A percentile compares a stretch with the other conserved stretches of the same genome.
phyloP scores from a whole-genome alignment of 345 rosid species.

The Schrenkiella parvula region DNA sequence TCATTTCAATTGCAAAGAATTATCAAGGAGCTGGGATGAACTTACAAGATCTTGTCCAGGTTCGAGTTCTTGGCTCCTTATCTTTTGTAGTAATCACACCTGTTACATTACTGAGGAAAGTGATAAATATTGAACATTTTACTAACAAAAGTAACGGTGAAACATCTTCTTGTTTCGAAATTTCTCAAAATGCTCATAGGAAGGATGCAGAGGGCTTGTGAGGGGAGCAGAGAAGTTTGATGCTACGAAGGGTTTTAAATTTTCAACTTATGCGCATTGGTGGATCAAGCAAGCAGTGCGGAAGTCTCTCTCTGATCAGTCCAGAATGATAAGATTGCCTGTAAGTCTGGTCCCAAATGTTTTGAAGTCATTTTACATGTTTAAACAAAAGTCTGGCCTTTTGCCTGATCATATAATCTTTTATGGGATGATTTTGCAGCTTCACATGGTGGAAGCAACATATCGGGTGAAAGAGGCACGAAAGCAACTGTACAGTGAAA shows the following conservation, averaged over 20 bases:
- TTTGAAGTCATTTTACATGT: not conserved
- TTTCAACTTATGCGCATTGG: constrained; percentile 98
- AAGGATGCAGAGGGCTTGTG: constrained; percentile 92
- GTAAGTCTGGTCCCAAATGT: constrained; percentile 40
- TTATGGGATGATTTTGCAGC: constrained; percentile 41
- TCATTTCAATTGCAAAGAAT: constrained; percentile 90
- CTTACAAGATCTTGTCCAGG: constrained; percentile 98
- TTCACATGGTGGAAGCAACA: constrained; percentile 93
- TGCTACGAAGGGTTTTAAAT: constrained; percentile 92
- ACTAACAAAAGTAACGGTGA: not conserved
- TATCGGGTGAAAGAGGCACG: constrained; percentile 87
- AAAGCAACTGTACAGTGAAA: constrained; percentile 63
- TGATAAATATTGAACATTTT: not conserved
- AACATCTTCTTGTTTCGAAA: not conserved
- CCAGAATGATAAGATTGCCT: constrained; percentile 82
- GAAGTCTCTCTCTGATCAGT: constrained; percentile 79
- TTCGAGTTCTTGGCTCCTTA: constrained; percentile 11
- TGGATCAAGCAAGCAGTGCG: constrained; percentile 96
- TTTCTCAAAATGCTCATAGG: constrained; percentile 43
- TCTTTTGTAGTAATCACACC: not conserved
- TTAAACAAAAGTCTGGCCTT: not conserved
- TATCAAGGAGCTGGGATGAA: constrained; percentile 89
- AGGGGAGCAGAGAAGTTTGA: constrained; percentile 93
- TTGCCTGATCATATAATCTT: constrained; percentile 7
- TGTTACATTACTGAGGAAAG: not conserved